A percentile compares a stretch with the other conserved stretches of the same genome.
Evolutionary conservation across 306 rosid species (phyloP).

Genomic region (Malus sylvestris): DNA sequence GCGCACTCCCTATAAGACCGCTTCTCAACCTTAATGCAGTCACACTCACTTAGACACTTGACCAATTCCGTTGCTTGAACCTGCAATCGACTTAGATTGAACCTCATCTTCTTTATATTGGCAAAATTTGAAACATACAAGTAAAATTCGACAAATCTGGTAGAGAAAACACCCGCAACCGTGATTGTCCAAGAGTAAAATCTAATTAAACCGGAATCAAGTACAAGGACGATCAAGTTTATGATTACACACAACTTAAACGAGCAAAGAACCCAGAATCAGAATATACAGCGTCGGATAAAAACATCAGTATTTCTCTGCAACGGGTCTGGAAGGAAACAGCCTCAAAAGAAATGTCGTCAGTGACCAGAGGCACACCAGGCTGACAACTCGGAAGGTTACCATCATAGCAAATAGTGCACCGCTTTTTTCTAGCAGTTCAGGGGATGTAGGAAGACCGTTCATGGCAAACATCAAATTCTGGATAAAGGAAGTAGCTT

Average conservation of each 20-base stretch:
- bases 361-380: constrained; percentile 82
- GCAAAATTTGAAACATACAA: no score
- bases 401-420: constrained; percentile 57
- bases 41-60: no score
- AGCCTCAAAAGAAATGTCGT: constrained; percentile 83
- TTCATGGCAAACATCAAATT: constrained; percentile 50
- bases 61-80: no score
- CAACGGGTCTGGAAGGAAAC: constrained; percentile 88
- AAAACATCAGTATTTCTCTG: constrained; percentile 61
- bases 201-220: background rate
- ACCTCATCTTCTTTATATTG: no score
- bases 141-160: no score
- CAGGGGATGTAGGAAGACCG: constrained; percentile 45
- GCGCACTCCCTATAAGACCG: no score
- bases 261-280: background rate
- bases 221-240: background rate
- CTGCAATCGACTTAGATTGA: no score
- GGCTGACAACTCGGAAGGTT: constrained; percentile 48
- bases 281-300: background rate
- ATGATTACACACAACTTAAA: background rate
- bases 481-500: constrained; percentile 59
- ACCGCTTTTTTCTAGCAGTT: constrained; percentile 50
- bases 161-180: background rate
- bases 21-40: no score
- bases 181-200: background rate